phyloP scores from a whole-genome alignment of 2,329 filamentous ascomycete genomes.

The Colletotrichum chrysophilum region DNA sequence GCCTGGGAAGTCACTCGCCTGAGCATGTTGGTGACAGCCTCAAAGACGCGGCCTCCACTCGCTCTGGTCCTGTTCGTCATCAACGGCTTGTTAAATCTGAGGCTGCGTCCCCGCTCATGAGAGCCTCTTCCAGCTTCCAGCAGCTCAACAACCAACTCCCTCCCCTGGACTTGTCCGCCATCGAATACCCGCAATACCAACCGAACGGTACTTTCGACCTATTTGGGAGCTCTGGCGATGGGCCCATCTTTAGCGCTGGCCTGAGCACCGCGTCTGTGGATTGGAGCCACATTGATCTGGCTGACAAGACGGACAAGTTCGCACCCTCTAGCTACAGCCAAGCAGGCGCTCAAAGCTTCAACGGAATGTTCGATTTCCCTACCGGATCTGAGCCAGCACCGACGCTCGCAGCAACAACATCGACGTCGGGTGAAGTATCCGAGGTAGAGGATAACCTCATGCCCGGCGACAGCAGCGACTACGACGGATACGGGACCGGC shows the following conservation, averaged over 20 bases:
- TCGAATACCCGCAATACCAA: slow-evolving; percentile 56
- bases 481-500: slow-evolving; percentile 50
- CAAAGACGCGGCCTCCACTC: slow-evolving; percentile 39
- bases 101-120: slow-evolving; percentile 63
- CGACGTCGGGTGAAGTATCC: slow-evolving; percentile 71
- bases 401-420: slow-evolving; percentile 60
- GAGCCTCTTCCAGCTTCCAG: slow-evolving; percentile 51
- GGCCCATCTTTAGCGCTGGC: slow-evolving; percentile 66
- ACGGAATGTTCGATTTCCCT: slow-evolving; percentile 55
- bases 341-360: slow-evolving; percentile 54
- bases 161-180: slow-evolving; percentile 63
- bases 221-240: slow-evolving; percentile 56
- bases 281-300: slow-evolving; percentile 52
- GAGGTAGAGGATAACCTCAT: slow-evolving; percentile 66
- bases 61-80: slow-evolving; percentile 44
- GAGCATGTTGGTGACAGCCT: slow-evolving; percentile 46
- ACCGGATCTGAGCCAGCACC: slow-evolving; percentile 60
- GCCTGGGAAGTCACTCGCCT: slow-evolving; percentile 51
- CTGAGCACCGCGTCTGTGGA: slow-evolving; percentile 58
- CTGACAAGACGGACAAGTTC: slow-evolving; percentile 51
- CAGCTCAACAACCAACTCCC: slow-evolving; percentile 59
- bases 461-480: slow-evolving; percentile 50
- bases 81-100: slow-evolving; percentile 65
- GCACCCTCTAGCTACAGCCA: slow-evolving; percentile 61
- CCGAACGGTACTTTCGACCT: slow-evolving; percentile 55